A percentile compares a stretch with the other conserved stretches of the same genome.
phyloP scores from a whole-genome alignment of 306 rosid genomes.

The Lupinus albus region DNA sequence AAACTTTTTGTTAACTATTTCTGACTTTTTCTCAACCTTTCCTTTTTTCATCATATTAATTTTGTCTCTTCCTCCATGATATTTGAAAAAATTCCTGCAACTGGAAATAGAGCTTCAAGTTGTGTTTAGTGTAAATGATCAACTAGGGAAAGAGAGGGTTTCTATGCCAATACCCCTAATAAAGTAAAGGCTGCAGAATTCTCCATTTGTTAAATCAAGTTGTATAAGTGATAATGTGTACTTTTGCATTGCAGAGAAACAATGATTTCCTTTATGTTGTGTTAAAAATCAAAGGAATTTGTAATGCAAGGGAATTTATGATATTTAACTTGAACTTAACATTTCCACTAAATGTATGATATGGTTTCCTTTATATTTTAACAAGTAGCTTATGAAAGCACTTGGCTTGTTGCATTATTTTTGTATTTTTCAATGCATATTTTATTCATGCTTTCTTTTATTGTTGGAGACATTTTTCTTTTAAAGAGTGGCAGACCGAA shows the following conservation, averaged over 20 bases:
- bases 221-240: slow-evolving; percentile 44
- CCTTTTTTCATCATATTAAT: slow-evolving; percentile 34
- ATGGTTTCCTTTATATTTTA: too few relatives aligned
- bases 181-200: slow-evolving; percentile 25
- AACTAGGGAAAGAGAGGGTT: slow-evolving; percentile 35
- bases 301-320: slow-evolving; percentile 25
- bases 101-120: slow-evolving; percentile 47
- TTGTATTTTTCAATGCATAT: too few relatives aligned
- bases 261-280: slow-evolving; percentile 28
- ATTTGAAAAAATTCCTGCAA: slow-evolving; percentile 35
- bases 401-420: too few relatives aligned
- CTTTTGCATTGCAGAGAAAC: slow-evolving; percentile 42
- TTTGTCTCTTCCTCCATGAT: slow-evolving; percentile 27
- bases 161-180: slow-evolving; percentile 44
- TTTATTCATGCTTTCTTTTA: background rate
- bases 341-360: background rate
- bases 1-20: slow-evolving; percentile 6
- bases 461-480: too few relatives aligned
- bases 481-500: too few relatives aligned
- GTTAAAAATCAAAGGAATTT: slow-evolving; percentile 25
- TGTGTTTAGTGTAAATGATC: slow-evolving; percentile 48
- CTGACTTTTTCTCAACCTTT: slow-evolving; percentile 11
- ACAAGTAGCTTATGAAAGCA: too few relatives aligned
- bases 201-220: slow-evolving; percentile 41
- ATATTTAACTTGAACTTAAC: slow-evolving; percentile 12